These are phyloP conservation scores for Salix suchowensis DNA, from an alignment of 345 rosid species.

Conservation along the genomic window DNA sequence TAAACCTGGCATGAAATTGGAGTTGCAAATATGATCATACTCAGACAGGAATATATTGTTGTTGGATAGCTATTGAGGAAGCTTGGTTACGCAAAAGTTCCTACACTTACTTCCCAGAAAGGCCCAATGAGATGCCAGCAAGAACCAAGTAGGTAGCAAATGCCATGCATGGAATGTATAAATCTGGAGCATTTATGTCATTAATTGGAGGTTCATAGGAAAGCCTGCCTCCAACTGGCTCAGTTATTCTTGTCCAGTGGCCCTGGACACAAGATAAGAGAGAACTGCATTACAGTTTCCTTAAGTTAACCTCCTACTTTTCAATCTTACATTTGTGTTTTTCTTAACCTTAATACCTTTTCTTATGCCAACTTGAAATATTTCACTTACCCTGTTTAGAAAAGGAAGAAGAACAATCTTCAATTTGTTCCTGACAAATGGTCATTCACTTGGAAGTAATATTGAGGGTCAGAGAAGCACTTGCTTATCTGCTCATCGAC, in stretches of 20 bases:
- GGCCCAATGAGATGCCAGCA: constrained; percentile 59
- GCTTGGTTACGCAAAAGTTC: not conserved
- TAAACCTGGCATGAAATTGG: constrained; percentile 23
- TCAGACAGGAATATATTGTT: not conserved
- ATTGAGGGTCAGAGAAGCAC: constrained; percentile 56
- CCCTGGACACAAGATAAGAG: constrained; percentile 33
- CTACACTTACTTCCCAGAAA: constrained; percentile 50
- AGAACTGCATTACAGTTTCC: not conserved
- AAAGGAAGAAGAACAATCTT: constrained; percentile 53
- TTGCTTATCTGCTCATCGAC: constrained; percentile 40
- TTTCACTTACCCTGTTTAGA: constrained; percentile 34
- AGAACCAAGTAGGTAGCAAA: constrained; percentile 65
- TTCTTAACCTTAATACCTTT: not conserved
- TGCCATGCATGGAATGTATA: constrained; percentile 73
- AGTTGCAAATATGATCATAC: not conserved
- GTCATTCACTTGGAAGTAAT: constrained; percentile 58
- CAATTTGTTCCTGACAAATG: constrained; percentile 50
- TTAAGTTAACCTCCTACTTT: too few relatives aligned
- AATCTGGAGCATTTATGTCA: constrained; percentile 74
- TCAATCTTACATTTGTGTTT: not conserved
- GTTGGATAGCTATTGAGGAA: not conserved
- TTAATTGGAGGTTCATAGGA: constrained; percentile 62
- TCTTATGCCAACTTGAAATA: not conserved
- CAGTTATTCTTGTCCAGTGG: constrained; percentile 67
- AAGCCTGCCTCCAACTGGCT: constrained; percentile 62